phyloP scores from a whole-genome alignment of 2,329 filamentous ascomycete genomes.

The Conoideocrella luteorostrata region DNA sequence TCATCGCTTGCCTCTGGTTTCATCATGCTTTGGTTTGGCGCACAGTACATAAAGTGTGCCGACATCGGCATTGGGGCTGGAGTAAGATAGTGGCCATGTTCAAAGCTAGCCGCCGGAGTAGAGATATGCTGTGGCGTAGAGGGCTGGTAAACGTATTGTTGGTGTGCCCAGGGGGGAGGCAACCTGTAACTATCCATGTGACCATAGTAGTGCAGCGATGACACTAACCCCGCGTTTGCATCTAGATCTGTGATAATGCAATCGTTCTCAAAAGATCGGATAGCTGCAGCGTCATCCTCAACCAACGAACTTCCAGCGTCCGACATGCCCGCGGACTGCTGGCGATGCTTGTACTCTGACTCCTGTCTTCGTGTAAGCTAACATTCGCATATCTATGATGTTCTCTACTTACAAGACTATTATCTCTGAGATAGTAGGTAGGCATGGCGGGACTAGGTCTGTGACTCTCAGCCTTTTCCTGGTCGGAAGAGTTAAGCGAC shows the following conservation, averaged over 20 bases:
- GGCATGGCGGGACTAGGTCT: too few relatives aligned
- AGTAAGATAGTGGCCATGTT: conserved; percentile 2
- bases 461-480: too few relatives aligned
- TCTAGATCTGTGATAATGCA: not conserved
- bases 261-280: conserved; percentile 2
- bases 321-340: not conserved
- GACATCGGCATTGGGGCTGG: not conserved
- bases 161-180: not conserved
- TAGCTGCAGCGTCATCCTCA: conserved; percentile 1
- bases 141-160: not conserved
- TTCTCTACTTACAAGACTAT: conserved; percentile 2
- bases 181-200: not conserved
- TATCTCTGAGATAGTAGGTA: not conserved
- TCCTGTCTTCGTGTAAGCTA: conserved; percentile 1
- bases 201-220: not conserved
- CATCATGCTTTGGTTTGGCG: not conserved
- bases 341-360: not conserved
- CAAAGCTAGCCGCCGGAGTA: conserved; percentile 3
- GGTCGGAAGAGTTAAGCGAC: too few relatives aligned
- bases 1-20: not conserved
- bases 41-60: not conserved
- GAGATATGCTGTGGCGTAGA: not conserved
- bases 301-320: not conserved
- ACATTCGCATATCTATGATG: not conserved
- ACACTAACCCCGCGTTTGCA: not conserved